Percentiles rank a stretch among this genome's conserved stretches.
Conservation (phyloP, 2,329 filamentous ascomycete species). For the Penicillium paneum region DNA sequence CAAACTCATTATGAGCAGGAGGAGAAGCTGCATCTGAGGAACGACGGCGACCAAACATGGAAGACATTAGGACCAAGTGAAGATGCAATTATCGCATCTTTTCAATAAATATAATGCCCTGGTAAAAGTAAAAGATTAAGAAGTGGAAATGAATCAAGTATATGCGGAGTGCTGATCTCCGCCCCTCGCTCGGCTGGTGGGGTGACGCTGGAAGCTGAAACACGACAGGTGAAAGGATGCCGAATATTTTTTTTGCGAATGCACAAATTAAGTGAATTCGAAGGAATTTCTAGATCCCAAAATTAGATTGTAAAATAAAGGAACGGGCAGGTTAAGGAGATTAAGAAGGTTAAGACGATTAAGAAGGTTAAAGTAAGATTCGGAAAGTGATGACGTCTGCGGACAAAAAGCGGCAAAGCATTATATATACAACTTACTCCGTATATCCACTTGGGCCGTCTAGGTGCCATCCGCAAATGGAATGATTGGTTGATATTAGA, state of each 20-base stretch:
- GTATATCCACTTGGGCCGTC: too few species aligned
- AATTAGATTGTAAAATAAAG: not conserved
- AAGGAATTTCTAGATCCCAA: not conserved
- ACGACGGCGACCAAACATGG: conserved; percentile 29
- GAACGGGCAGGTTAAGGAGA: not conserved
- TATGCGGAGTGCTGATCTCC: conserved; percentile 13
- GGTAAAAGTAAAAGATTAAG: not conserved
- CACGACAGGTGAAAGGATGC: conserved; percentile 5
- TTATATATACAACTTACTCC: not conserved
- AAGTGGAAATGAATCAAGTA: not conserved
- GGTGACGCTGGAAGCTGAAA: conserved; percentile 10
- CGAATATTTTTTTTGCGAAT: conserved; percentile 6
- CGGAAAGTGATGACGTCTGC: conserved; percentile 1
- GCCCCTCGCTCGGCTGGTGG: conserved; percentile 13
- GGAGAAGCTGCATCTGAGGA: conserved; percentile 20
- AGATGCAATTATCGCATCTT: not conserved
- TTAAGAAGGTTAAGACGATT: not conserved
- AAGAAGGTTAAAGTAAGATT: not conserved
- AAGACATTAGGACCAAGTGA: conserved; percentile 18
- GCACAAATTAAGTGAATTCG: not conserved
- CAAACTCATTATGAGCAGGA: conserved; percentile 8
- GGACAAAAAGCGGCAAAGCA: not conserved
- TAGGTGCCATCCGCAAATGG: too few species aligned
- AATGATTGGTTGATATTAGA: too few species aligned
- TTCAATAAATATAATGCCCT: not conserved